These are phyloP conservation scores for Kingdonia uniflora DNA, from an alignment of 164 flowering plant genomes.

Conservation along the genomic window DNA sequence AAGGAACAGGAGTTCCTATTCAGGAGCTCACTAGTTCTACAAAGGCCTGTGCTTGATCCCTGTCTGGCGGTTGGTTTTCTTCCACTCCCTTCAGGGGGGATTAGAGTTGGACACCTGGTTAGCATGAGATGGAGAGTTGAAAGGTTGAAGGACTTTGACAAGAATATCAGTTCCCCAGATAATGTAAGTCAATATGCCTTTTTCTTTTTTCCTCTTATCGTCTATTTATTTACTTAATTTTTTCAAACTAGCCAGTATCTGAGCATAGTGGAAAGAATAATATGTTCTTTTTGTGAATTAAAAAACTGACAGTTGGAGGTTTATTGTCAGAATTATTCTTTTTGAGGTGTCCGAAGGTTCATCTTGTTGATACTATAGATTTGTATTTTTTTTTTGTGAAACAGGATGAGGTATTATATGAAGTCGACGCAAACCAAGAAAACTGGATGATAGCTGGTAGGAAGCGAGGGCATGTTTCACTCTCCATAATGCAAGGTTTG, in stretches of 20 bases:
- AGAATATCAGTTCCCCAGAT: slow-evolving; percentile 21
- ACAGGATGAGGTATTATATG: slow-evolving; percentile 85
- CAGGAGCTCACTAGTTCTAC: slow-evolving; percentile 67
- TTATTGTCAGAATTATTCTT: too few species aligned
- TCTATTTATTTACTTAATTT: too few species aligned
- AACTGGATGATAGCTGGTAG: slow-evolving; percentile 99
- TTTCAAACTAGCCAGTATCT: too few species aligned
- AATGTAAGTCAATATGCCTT: slow-evolving; percentile 40
- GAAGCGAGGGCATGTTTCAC: slow-evolving; percentile 76
- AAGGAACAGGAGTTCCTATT: slow-evolving; percentile 38
- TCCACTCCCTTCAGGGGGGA: slow-evolving; percentile 70
- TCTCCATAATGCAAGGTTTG: slow-evolving; percentile 69
- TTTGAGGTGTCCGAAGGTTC: neutral
- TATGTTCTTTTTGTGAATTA: too few species aligned
- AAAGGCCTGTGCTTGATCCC: slow-evolving; percentile 84
- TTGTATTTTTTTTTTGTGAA: slow-evolving; percentile 4
- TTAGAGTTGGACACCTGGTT: slow-evolving; percentile 88
- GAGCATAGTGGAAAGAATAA: too few species aligned
- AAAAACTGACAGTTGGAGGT: too few species aligned
- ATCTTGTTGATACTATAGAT: neutral
- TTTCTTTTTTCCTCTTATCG: neutral
- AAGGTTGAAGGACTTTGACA: slow-evolving; percentile 58
- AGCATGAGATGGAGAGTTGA: slow-evolving; percentile 90
- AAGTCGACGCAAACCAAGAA: slow-evolving; percentile 58
- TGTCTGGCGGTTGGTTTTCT: slow-evolving; percentile 95